Percentiles rank a stretch among this genome's conserved stretches.
Evolutionary conservation across 2,329 filamentous ascomycete species (phyloP).

Genomic region (Didymella glomerata): DNA sequence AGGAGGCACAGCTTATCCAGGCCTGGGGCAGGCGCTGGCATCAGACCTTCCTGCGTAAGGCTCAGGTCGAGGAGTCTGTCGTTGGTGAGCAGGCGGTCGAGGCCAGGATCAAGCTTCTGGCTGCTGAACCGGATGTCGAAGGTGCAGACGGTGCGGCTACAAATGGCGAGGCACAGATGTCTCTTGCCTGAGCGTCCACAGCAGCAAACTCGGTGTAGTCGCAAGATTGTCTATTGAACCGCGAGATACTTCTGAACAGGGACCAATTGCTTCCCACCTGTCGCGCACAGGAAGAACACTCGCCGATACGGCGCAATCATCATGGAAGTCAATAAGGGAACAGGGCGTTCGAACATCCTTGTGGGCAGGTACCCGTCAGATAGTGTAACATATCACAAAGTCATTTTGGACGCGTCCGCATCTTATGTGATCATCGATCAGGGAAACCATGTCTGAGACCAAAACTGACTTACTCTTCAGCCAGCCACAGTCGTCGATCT

Average conservation of each 20-base stretch:
- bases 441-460: too few relatives aligned
- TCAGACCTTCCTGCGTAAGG: slow-evolving; percentile 81
- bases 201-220: background rate
- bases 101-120: slow-evolving; percentile 53
- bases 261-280: too few relatives aligned
- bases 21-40: slow-evolving; percentile 89
- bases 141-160: slow-evolving; percentile 37
- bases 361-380: slow-evolving; percentile 1
- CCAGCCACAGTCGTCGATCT: background rate
- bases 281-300: too few relatives aligned
- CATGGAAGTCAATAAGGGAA: background rate
- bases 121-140: slow-evolving; percentile 39
- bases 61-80: slow-evolving; percentile 83
- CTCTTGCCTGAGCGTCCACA: slow-evolving; percentile 11
- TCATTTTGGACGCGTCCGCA: background rate
- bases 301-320: background rate
- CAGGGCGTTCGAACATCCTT: background rate
- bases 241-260: too few relatives aligned
- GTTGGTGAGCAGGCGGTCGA: slow-evolving; percentile 64
- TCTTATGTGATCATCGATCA: background rate
- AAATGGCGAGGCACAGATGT: slow-evolving; percentile 39
- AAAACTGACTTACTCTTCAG: background rate
- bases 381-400: slow-evolving; percentile 4
- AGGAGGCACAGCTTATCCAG: slow-evolving; percentile 68
- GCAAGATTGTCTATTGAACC: too few relatives aligned